Evolutionary conservation across 2,329 filamentous ascomycete genomes (phyloP).

Genomic region (Monosporascus sp.): DNA sequence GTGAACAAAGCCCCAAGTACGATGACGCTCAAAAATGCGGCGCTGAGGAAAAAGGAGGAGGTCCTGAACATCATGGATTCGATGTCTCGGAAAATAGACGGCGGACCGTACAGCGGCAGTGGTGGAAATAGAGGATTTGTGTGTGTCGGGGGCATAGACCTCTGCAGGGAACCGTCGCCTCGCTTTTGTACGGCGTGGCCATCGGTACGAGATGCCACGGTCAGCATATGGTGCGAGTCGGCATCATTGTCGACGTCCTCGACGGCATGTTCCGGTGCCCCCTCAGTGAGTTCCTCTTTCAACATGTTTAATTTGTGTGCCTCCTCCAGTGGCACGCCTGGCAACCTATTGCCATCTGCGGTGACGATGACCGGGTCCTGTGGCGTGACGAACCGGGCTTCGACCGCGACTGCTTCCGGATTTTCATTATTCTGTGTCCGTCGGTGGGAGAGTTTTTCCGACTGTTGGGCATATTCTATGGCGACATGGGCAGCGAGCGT

Average conservation of each 20-base stretch:
- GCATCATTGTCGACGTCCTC: conserved; percentile 14
- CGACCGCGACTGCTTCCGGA: conserved; percentile 46
- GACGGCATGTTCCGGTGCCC: background rate
- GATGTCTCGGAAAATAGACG: conserved; percentile 57
- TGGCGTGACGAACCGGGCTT: conserved; percentile 62
- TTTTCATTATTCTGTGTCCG: conserved; percentile 22
- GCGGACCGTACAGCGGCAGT: conserved; percentile 74
- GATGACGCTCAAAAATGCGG: conserved; percentile 71
- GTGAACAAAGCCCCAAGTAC: conserved; percentile 69
- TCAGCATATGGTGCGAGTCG: conserved; percentile 14
- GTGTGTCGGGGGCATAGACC: conserved; percentile 55
- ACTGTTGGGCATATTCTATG: conserved; percentile 56
- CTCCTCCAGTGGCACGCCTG: conserved; percentile 64
- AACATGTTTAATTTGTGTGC: conserved; percentile 64
- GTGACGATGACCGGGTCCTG: conserved; percentile 69
- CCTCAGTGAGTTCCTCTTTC: conserved; percentile 38
- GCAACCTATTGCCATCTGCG: conserved; percentile 59
- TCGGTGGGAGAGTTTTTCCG: conserved; percentile 49
- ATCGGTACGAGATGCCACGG: conserved; percentile 20
- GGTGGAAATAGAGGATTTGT: conserved; percentile 83
- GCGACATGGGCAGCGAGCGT: conserved; percentile 34
- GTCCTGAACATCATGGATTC: conserved; percentile 62
- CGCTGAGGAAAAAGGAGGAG: conserved; percentile 69
- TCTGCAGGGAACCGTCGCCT: conserved; percentile 40
- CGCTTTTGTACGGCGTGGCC: conserved; percentile 36